These are phyloP conservation scores for Samsoniella hepiali DNA, from an alignment of 2,329 filamentous ascomycete genomes.

Conservation along the genomic window DNA sequence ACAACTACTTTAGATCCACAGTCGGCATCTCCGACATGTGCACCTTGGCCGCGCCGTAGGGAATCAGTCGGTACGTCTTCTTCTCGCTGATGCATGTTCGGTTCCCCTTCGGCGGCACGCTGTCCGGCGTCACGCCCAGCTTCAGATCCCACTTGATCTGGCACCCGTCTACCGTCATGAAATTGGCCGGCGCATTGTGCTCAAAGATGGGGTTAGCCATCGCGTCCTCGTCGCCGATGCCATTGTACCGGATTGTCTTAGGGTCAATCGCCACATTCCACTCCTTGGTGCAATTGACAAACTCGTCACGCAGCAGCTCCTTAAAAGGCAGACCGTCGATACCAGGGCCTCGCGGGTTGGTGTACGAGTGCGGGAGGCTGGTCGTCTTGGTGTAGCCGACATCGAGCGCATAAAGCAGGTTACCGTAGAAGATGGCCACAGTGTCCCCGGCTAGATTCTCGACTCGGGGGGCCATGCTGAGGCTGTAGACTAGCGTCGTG, in stretches of 20 bases:
- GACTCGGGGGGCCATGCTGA: constrained; percentile 23
- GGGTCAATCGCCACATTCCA: constrained; percentile 32
- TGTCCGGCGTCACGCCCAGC: constrained; percentile 32
- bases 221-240: constrained; percentile 24
- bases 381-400: constrained; percentile 31
- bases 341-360: constrained; percentile 21
- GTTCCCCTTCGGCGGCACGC: constrained; percentile 18
- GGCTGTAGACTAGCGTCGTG: constrained; percentile 23
- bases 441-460: constrained; percentile 32
- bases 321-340: constrained; percentile 24
- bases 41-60: constrained; percentile 45
- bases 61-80: constrained; percentile 36
- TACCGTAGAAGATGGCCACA: constrained; percentile 41
- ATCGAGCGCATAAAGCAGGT: constrained; percentile 42
- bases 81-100: constrained; percentile 27
- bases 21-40: constrained; percentile 36
- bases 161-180: constrained; percentile 37
- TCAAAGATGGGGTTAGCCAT: constrained; percentile 29
- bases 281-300: constrained; percentile 30
- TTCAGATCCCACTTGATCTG: constrained; percentile 35
- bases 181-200: constrained; percentile 32
- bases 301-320: constrained; percentile 31
- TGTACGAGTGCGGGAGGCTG: constrained; percentile 25
- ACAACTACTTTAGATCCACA: constrained; percentile 15
- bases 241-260: constrained; percentile 26